Evolutionary conservation across 2,329 filamentous ascomycete species (phyloP).

Genomic region (Ascochyta pisi): DNA sequence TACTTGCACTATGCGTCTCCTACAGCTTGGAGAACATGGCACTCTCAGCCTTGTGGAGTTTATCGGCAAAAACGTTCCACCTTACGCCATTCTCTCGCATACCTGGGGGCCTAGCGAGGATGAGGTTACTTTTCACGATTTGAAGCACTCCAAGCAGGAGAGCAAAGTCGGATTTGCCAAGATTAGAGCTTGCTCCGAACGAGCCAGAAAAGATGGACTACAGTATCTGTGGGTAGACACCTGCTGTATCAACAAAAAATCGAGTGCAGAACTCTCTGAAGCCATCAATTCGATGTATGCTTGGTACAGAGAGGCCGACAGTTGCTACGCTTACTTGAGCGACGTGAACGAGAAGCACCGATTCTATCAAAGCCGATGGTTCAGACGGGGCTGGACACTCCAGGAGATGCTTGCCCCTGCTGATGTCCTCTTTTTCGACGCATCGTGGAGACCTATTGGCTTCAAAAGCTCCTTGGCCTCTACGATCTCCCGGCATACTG

Average conservation of each 20-base stretch:
- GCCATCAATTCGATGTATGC: constrained; percentile 38
- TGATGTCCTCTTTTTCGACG: not conserved
- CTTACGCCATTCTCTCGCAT: constrained; percentile 35
- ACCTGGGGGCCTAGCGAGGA: constrained; percentile 26
- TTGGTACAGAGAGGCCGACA: constrained; percentile 29
- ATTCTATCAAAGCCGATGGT: constrained; percentile 20
- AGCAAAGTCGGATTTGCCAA: not conserved
- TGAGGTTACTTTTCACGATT: constrained; percentile 27
- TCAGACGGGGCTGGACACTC: constrained; percentile 21
- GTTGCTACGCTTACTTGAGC: constrained; percentile 31
- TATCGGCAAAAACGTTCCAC: constrained; percentile 12
- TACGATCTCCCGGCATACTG: not conserved
- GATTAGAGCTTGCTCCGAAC: not conserved
- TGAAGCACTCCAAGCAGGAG: constrained; percentile 5
- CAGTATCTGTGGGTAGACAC: constrained; percentile 37
- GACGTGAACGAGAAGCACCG: constrained; percentile 2
- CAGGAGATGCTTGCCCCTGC: constrained; percentile 14
- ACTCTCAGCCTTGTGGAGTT: no score
- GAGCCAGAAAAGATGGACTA: constrained; percentile 20
- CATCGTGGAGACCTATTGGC: not conserved
- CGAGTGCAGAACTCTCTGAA: constrained; percentile 32
- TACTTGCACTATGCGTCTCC: no score
- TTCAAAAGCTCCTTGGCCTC: not conserved
- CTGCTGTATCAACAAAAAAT: constrained; percentile 35
- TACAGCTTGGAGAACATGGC: no score